Evolutionary conservation across 331 rosid species (phyloP), one percentile per base, ranked within the genome.

Genomic region (Rhamnella rubrinervis): DNA sequence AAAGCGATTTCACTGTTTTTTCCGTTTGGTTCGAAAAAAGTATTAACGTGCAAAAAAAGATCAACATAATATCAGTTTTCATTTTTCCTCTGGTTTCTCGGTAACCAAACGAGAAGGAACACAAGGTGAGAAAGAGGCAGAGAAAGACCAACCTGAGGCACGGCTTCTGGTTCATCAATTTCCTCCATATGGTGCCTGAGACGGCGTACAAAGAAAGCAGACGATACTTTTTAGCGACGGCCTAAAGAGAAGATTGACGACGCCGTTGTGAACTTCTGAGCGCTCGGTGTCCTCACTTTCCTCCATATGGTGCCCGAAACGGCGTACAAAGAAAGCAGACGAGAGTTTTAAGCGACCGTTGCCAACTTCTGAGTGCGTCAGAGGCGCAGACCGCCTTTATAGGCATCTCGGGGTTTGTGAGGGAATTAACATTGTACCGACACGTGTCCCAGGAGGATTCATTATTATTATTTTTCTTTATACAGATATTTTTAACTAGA

Each of bases 241-340:
- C 23, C 23, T 23, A 23, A 1, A 23, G 23, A 23, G 23, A 23
- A 23, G 23, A 23, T 23, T 23, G 23, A 23, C 23, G 23, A 23
- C 23, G 23, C 23, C 23, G 23, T 23, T 23, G 23, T 23, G 23
- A 23, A 23, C 23, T 23, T 23, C 23, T 23, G 23, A 23, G 23
- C 23, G 23, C 23, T 23, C 23, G 60, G 85, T 80, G 74, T 90
- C 98, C 67, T 87, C 96, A 84, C 84, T 82, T 73, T 86, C 97
- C 83, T 93, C 97, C 90, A 86, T 89, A 79, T 39, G 75, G 55
- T 63, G 59, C 57, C 68, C 39, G 11, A 53, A 73, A 57, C 67
- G 28, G 68, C 55, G 59, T 11, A 23, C 23, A 23, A 23, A 63
- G 63, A 12, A 56, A 28, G 23, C 19, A 52, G 5, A 57, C 11